These are phyloP conservation scores for Russula abietina DNA, from an alignment of 768 basidiomycete genomes.

Conservation along the genomic window DNA sequence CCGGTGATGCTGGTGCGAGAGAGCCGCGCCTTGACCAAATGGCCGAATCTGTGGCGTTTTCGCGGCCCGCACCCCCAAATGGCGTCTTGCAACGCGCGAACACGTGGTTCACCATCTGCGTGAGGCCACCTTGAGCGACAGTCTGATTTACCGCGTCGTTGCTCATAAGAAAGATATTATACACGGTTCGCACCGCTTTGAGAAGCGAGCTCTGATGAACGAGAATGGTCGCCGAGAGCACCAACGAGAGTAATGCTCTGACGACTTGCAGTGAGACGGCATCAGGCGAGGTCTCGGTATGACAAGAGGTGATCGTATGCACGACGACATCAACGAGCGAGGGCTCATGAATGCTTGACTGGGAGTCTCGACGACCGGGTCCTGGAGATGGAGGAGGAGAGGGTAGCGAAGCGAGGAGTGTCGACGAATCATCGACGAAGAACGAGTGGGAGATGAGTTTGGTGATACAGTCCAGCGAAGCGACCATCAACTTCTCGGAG, in stretches of 20 bases:
- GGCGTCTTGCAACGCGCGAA: slow-evolving; percentile 70
- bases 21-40: slow-evolving; percentile 11
- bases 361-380: slow-evolving; percentile 39
- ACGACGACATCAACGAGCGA: slow-evolving; percentile 90
- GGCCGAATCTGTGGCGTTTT: slow-evolving; percentile 12
- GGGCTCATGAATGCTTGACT: slow-evolving; percentile 45
- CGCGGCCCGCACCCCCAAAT: slow-evolving; percentile 7
- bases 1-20: slow-evolving; percentile 17
- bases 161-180: slow-evolving; percentile 94
- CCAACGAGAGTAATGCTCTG: slow-evolving; percentile 84
- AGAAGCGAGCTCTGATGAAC: slow-evolving; percentile 95
- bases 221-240: slow-evolving; percentile 78
- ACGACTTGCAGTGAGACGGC: slow-evolving; percentile 94
- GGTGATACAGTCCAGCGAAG: slow-evolving; percentile 94
- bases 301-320: slow-evolving; percentile 89
- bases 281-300: slow-evolving; percentile 82
- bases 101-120: slow-evolving; percentile 97
- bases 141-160: slow-evolving; percentile 90
- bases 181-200: slow-evolving; percentile 95
- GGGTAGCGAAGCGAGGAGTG: slow-evolving; percentile 39
- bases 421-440: slow-evolving; percentile 65
- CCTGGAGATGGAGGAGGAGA: slow-evolving; percentile 77
- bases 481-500: slow-evolving; percentile 90
- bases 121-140: slow-evolving; percentile 95
- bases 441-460: slow-evolving; percentile 98